Base-by-base conservation (phyloP, 2,329 filamentous ascomycete species). In the Sclerotinia trifoliorum region DNA sequence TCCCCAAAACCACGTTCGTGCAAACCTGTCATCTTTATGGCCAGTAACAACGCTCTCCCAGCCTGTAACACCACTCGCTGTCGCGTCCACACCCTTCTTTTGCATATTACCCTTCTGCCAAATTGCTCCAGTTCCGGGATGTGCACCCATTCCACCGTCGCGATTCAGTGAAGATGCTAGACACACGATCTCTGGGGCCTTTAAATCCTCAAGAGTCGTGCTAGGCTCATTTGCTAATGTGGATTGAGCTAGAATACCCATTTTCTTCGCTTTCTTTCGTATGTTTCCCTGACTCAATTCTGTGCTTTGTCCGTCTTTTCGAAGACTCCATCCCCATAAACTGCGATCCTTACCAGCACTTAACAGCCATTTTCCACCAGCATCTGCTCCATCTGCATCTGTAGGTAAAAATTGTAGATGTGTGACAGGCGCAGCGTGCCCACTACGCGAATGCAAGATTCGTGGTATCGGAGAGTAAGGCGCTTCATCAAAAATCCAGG, bases 31-130 rank as follows among this genome's bases (percentile, higher is more conserved):
- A 64, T 90, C 88, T 75, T 90, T 90, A 77, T 99, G 96, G 13
- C 93, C 94, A 5, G 95, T 99, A 2, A 99, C 87, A 8, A 99
- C 89, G 76, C 94, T 97, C 79, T 99, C 96, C 95, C 95, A 99
- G 1, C 95, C 95, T 3, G 94, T 97, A 82, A 88, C 88, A 60
- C 88, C 86, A 74, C 89, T 91, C 68, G 88, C 83, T 73, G 93
- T 89, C 3, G 90, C 88, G 78, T 93, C 89, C 13, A 84, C 81
- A n/a, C 80, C 76, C 68, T 85, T 87, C 75, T 85, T 87, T 67
- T 88, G 86, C 35, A 68, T 60, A 46, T 83, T 82, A 1, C 86
- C 85, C 78, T 94, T 94, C 72, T 93, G 89, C 94, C 94, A 98
- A 68, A 96, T 88, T 4, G 88, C 84, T 58, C 90, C 90, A 66